Base-by-base conservation (phyloP, 2,329 filamentous ascomycete genomes). In the Cercospora berteroae region DNA sequence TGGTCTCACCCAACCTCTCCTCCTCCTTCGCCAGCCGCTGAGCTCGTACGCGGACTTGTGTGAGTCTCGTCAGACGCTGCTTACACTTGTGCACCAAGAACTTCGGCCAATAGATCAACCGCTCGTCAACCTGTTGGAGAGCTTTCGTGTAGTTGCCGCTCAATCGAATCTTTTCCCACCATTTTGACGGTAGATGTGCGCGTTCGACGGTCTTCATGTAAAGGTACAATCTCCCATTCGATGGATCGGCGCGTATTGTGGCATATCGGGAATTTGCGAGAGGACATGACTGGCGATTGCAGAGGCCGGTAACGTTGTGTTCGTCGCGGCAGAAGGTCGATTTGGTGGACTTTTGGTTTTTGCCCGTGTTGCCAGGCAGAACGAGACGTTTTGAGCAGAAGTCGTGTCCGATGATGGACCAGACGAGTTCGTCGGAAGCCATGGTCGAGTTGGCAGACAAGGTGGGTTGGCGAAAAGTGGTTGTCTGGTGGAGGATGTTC, bases 121-220 rank as follows among this genome's bases (percentile, higher is more conserved):
- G 87, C 74, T 92, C 87, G 78, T 97, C 93, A 72, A 99, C 88
- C 79, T 96, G 92, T 73, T 91, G 87, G 27, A 99, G 86, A 0
- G 95, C 95, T 78, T 94, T 91, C 70, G 89, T 88, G 80, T 98
- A 98, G 83, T 98, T 97, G 74, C 89, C 88, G 29, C 92, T 93
- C 36, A 99, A 84, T 77, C 93, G 92, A 78, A 97, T 93, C 73
- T 90, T 89, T 82, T 98, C 93, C 95, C 95, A 99, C 83, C 94
- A 89, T 81, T 96, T 96, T 67, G 88, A 90, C 1, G 94, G 95
- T 81, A 94, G 87, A 80, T 94, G 94, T 12, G 90, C 86, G 69
- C 95, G 91, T 83, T 97, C 93, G 73, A 94, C 88, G 4, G 93
- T 95, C 84, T 97, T 98, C 86, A 97, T 96, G 85, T 96, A 98